Percentiles rank a stretch among this genome's conserved stretches.
Evolutionary conservation across 2,329 filamentous ascomycete species (phyloP).

Genomic region (Lachnellula willkommii): DNA sequence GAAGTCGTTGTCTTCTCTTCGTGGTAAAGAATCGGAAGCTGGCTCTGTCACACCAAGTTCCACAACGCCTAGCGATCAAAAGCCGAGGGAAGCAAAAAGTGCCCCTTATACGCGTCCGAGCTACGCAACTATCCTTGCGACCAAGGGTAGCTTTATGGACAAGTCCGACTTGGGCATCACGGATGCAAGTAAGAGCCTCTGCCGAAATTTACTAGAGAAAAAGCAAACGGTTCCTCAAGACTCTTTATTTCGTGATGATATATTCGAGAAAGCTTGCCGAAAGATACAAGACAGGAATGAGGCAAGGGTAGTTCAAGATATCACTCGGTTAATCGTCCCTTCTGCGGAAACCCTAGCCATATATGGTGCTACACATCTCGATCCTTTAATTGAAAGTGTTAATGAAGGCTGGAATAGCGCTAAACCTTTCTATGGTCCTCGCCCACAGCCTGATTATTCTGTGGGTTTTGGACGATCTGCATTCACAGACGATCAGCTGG

Average conservation of each 20-base stretch:
- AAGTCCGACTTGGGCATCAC: constrained; percentile 32
- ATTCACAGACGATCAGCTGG: constrained; percentile 40
- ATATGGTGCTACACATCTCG: constrained; percentile 34
- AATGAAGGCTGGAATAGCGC: constrained; percentile 41
- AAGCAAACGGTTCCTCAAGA: constrained; percentile 31
- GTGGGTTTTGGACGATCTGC: constrained; percentile 36
- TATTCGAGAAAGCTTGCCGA: constrained; percentile 34
- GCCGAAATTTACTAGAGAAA: constrained; percentile 28
- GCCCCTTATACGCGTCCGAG: constrained; percentile 32
- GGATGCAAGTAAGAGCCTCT: constrained; percentile 31
- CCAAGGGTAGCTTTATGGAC: constrained; percentile 39
- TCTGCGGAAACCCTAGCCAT: constrained; percentile 6
- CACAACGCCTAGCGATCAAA: constrained; percentile 32
- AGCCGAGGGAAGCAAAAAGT: constrained; percentile 36
- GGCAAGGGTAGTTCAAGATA: constrained; percentile 29
- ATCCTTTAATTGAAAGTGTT: constrained; percentile 35
- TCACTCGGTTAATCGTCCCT: constrained; percentile 23
- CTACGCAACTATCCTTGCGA: constrained; percentile 35
- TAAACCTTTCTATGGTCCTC: too few relatives aligned
- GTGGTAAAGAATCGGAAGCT: constrained; percentile 28
- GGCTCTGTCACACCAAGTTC: constrained; percentile 19
- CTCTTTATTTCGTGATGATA: constrained; percentile 35
- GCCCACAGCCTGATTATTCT: constrained; percentile 41
- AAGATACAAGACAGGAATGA: constrained; percentile 34
- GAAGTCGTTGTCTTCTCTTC: constrained; percentile 26